Evolutionary conservation across 1,284 basidiomycete species (phyloP), one percentile per base, ranked within the genome.

Genomic region (Cutaneotrichosporon sp.): DNA sequence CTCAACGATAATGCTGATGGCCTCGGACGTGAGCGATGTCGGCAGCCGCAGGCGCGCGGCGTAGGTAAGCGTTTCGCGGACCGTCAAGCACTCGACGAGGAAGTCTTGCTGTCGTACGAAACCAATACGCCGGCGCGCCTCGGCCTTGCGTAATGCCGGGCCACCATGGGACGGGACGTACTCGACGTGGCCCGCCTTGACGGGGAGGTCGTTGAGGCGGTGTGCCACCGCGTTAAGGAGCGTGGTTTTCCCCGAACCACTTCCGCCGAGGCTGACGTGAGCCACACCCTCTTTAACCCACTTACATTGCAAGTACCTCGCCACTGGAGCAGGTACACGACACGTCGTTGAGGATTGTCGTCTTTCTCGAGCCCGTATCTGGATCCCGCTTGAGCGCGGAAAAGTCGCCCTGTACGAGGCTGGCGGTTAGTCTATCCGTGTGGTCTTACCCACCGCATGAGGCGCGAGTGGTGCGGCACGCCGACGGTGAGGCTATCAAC

Each of bases 11-110:
- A 69, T 53, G 1, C 45, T 46, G 7, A 77, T 68, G 0, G 74
- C 70, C 7, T 66, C 58, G 2, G 59, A 43, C 12, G 70, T 56
- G 3, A 79, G 67, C 0, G 70, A 66, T 1, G 75, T 64, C 0
- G 80, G 80, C 0, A 82, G 69, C 2, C 80, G 75, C 0, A 82
- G 69, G 15, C 74, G 69, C 3, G 80, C 80, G 0, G 80, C 77
- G 54, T 76, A 80, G 17, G 65, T 67, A 7, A 82, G 63, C 0
- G 80, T 82, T 62, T 81, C 80, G n/a, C 79, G 69, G 2, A 80
- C 79, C 9, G 75, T 76, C 33, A 77, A 52, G 51, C 73, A 70
- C 14, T 73, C 72, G 7, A 76, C 65, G n/a, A 76, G 58, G 45
- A 58, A 73, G 52, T 76, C 75, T 45, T 73, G 64, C 56, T 75